Percentiles rank a stretch among this genome's conserved stretches.
phyloP scores from a whole-genome alignment of 106 monocot species.

The Acorus calamus region DNA sequence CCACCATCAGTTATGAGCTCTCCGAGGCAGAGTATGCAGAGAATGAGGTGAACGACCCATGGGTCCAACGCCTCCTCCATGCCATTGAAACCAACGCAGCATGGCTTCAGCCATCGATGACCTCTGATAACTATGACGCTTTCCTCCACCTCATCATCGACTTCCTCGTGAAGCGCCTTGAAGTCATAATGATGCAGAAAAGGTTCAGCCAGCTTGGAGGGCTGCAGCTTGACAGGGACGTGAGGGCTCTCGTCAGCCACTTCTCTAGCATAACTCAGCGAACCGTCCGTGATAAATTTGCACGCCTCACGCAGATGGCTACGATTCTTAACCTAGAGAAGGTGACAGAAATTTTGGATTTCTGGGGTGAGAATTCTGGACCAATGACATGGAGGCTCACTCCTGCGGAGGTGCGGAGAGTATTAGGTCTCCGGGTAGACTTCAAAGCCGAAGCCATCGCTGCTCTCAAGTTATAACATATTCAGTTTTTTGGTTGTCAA shows the following conservation, averaged over 20 bases:
- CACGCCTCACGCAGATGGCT: slow-evolving; percentile 81
- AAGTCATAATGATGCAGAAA: slow-evolving; percentile 98
- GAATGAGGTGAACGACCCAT: slow-evolving; percentile 92
- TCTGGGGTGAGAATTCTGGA: slow-evolving; percentile 97
- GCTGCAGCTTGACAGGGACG: slow-evolving; percentile 91
- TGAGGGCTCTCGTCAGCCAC: slow-evolving; percentile 80
- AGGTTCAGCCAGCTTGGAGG: slow-evolving; percentile 89
- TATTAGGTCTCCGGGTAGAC: slow-evolving; percentile 76
- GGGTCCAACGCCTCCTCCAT: slow-evolving; percentile 86
- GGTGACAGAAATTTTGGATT: slow-evolving; percentile 89
- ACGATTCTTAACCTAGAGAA: slow-evolving; percentile 86
- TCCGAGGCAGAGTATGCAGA: slow-evolving; percentile 85
- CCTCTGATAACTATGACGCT: slow-evolving; percentile 65
- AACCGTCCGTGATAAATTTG: slow-evolving; percentile 89
- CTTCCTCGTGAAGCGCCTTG: slow-evolving; percentile 87
- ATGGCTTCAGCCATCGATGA: slow-evolving; percentile 79
- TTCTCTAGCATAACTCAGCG: slow-evolving; percentile 87
- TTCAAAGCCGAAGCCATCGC: slow-evolving; percentile 91
- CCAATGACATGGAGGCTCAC: slow-evolving; percentile 95
- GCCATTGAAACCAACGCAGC: slow-evolving; percentile 46
- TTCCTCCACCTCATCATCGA: slow-evolving; percentile 77
- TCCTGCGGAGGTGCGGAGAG: slow-evolving; percentile 84
- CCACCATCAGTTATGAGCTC: slow-evolving; percentile 83
- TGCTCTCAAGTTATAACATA: slow-evolving; percentile 57
- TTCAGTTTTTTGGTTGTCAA: not conserved